Evolutionary conservation across 768 basidiomycete species (phyloP).

Genomic region (Pulveroboletus sp.): DNA sequence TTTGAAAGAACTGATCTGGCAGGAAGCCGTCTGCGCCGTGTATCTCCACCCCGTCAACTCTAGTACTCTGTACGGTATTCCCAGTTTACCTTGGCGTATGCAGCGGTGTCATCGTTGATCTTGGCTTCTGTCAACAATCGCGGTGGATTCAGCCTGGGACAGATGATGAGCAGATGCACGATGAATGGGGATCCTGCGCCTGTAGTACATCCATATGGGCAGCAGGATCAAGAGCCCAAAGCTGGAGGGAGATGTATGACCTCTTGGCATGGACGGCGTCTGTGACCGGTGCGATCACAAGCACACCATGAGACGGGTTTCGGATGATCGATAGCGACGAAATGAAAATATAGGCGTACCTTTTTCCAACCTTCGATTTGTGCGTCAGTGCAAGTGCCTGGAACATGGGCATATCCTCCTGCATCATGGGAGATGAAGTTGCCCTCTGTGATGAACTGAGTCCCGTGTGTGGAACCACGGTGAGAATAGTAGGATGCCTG

Average conservation of each 20-base stretch:
- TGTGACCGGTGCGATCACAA: conserved; percentile 38
- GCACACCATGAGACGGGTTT: background rate
- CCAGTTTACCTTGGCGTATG: conserved; percentile 30
- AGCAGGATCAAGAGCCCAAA: conserved; percentile 55
- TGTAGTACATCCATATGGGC: conserved; percentile 33
- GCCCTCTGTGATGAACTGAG: conserved; percentile 53
- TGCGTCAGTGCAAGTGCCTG: conserved; percentile 60
- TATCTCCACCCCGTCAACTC: conserved; percentile 46
- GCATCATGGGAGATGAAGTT: conserved; percentile 47
- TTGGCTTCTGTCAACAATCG: conserved; percentile 25
- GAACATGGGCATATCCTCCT: conserved; percentile 46
- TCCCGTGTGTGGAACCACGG: conserved; percentile 44
- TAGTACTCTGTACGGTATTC: conserved; percentile 33
- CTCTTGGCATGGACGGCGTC: conserved; percentile 53
- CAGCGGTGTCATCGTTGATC: conserved; percentile 29
- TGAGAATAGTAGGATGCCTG: conserved; percentile 47
- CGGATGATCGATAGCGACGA: no score
- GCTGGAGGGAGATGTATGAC: conserved; percentile 43
- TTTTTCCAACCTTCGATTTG: conserved; percentile 52
- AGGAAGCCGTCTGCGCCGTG: conserved; percentile 43
- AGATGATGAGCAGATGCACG: conserved; percentile 32
- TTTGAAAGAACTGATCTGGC: conserved; percentile 59
- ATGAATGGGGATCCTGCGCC: conserved; percentile 26
- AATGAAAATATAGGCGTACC: conserved; percentile 16
- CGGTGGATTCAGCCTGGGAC: conserved; percentile 18